phyloP scores from a whole-genome alignment of 768 basidiomycete species.

The Russula sp. region DNA sequence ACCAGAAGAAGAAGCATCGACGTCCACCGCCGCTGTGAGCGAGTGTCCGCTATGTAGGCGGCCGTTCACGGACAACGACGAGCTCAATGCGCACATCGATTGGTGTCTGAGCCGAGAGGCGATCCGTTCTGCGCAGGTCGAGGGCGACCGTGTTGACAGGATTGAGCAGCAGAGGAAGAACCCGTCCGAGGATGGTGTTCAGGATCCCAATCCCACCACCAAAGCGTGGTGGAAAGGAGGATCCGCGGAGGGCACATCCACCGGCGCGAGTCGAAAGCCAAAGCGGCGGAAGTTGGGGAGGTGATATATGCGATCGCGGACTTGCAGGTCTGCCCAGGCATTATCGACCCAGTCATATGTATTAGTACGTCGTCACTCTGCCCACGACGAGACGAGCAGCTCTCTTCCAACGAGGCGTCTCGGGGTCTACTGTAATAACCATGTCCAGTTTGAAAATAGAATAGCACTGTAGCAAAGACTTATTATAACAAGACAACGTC shows the following conservation, averaged over 20 bases:
- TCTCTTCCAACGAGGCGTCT: not conserved
- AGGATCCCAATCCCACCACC: not conserved
- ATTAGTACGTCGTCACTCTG: not conserved
- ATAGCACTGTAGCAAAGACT: not conserved
- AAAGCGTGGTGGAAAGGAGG: slow-evolving; percentile 15
- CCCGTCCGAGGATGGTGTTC: not conserved
- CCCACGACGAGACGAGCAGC: not conserved
- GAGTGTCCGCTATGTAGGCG: slow-evolving; percentile 70
- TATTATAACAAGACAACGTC: not conserved
- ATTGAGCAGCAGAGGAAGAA: not conserved
- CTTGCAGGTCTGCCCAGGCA: not conserved
- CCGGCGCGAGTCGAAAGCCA: not conserved
- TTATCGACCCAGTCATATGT: not conserved
- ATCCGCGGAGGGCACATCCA: not conserved
- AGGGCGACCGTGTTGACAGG: slow-evolving; percentile 22
- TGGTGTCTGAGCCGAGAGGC: slow-evolving; percentile 76
- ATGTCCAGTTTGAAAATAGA: not conserved
- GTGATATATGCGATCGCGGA: not conserved
- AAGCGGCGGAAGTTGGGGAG: slow-evolving; percentile 9
- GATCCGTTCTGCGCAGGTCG: slow-evolving; percentile 60
- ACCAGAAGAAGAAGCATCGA: not conserved
- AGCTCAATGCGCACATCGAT: slow-evolving; percentile 83
- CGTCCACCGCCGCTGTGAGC: slow-evolving; percentile 23
- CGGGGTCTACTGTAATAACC: not conserved
- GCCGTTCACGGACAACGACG: slow-evolving; percentile 62